Conservation (phyloP, 306 rosid genomes). For the Cotoneaster glaucophyllus region DNA sequence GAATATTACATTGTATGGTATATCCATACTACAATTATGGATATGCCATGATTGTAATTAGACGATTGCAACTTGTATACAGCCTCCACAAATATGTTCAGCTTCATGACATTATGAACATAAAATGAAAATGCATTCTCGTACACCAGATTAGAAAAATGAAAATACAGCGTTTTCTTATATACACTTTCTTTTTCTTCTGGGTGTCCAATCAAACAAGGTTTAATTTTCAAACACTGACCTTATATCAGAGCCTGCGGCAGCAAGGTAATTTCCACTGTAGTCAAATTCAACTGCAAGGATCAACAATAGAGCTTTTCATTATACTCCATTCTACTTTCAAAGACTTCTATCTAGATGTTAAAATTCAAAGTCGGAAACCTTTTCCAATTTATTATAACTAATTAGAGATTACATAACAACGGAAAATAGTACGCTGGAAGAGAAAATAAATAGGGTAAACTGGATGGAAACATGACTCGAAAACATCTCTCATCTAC, state of each 20-base stretch:
- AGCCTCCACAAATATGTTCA: neutral
- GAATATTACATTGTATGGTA: neutral
- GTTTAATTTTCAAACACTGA: slow-evolving; percentile 20
- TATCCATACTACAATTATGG: neutral
- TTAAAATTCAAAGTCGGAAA: neutral
- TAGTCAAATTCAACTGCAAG: slow-evolving; percentile 91
- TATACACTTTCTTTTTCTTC: neutral
- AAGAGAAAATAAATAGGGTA: neutral
- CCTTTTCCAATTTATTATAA: neutral
- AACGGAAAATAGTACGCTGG: neutral
- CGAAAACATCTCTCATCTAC: neutral
- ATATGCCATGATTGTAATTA: neutral
- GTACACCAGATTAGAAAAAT: neutral
- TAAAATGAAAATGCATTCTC: neutral
- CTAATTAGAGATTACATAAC: neutral
- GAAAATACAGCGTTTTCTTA: neutral
- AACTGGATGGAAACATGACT: neutral
- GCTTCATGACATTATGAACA: neutral
- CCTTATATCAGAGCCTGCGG: slow-evolving; percentile 94
- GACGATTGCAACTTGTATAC: neutral
- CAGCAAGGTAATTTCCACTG: slow-evolving; percentile 92
- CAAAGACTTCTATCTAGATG: neutral
- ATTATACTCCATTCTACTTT: neutral
- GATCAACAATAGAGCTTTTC: slow-evolving; percentile 7
- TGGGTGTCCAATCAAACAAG: neutral